Base-by-base conservation (phyloP, 73 alveolate genomes). In the Paramecium tetraurelia region DNA sequence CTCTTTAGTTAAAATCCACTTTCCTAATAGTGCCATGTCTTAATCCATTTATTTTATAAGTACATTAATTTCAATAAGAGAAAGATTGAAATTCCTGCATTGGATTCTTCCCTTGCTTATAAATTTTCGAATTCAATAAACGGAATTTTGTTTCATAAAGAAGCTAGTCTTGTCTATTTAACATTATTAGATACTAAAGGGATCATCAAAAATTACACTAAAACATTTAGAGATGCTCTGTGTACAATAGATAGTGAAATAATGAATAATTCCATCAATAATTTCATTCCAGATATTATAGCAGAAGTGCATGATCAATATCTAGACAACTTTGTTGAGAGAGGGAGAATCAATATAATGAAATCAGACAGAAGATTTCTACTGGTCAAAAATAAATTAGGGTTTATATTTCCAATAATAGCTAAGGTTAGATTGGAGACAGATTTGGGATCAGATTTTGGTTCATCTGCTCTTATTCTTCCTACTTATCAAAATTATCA, bases 241-340 rank as follows among this genome's bases (percentile, higher is more conserved):
- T 33, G 87, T 38, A 38, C 58, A 9, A 16, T 22, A 38, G 87
- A 75, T 75, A 9, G 46, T 21, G 57, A 75, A 75, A 75, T 75
- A 35, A 21, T 35, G 57, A 41, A 75, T 75, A 29, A 75, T 29
- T 38, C 58, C 38, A 75, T 75, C 11, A 75, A 75, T 35, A 75
- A 75, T 38, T 75, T 75, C 22, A 80, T 80, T 18, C 90, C 90
- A 1, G 41, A 41, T 24, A 80, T 80, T 48, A 80, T 80, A n/a
- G 90, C 90, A 40, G 24, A 41, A 20, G 70, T 31, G 5, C 90
- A 80, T 80, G 90, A 80, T 43, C 21, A 24, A 43, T 80, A 80
- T 80, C 24, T 80, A 22, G 75, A 80, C 14, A 80, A 40, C 4
- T 80, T 80, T 80, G 90, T 80, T 80, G 90, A 80, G 18, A 80